Percentiles rank a stretch among this genome's conserved stretches.
phyloP scores from a whole-genome alignment of 495 filamentous ascomycete species.

The Penicillium daleae region DNA sequence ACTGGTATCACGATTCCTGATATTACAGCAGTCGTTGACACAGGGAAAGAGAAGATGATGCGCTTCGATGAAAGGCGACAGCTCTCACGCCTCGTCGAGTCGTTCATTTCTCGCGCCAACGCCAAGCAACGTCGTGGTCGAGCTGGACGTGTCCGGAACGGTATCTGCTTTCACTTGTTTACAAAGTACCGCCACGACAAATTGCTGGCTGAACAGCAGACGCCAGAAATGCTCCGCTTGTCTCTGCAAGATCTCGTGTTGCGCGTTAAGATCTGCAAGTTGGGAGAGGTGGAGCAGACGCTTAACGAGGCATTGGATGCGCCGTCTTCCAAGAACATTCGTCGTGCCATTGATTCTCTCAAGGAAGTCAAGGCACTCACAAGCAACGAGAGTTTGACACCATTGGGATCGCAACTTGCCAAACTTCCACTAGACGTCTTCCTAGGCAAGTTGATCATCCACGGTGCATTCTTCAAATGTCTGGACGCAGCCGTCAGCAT shows the following conservation, averaged over 20 bases:
- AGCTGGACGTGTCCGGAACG: conserved; percentile 94
- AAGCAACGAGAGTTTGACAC: conserved; percentile 76
- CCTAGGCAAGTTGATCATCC: conserved; percentile 87
- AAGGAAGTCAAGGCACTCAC: conserved; percentile 93
- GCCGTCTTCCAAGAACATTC: conserved; percentile 87
- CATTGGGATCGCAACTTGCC: conserved; percentile 82
- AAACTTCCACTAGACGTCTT: conserved; percentile 91
- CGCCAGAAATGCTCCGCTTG: conserved; percentile 90
- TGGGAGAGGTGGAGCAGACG: conserved; percentile 88
- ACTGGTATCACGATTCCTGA: conserved; percentile 98
- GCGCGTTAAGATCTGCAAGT: conserved; percentile 95
- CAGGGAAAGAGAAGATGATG: conserved; percentile 97
- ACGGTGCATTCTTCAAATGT: conserved; percentile 83
- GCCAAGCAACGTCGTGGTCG: conserved; percentile 91
- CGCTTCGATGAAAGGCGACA: conserved; percentile 90
- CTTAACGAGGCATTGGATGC: conserved; percentile 89
- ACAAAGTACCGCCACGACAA: conserved; percentile 83
- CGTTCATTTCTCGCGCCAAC: conserved; percentile 91
- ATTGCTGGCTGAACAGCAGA: conserved; percentile 84
- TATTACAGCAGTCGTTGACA: conserved; percentile 92
- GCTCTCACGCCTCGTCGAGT: conserved; percentile 84
- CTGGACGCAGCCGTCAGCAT: conserved; percentile 88
- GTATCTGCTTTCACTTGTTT: conserved; percentile 93
- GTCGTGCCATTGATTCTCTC: conserved; percentile 85
- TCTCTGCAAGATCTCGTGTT: conserved; percentile 93